Conservation (phyloP, 1,284 basidiomycete species). For the Apiotrichum siamense region DNA sequence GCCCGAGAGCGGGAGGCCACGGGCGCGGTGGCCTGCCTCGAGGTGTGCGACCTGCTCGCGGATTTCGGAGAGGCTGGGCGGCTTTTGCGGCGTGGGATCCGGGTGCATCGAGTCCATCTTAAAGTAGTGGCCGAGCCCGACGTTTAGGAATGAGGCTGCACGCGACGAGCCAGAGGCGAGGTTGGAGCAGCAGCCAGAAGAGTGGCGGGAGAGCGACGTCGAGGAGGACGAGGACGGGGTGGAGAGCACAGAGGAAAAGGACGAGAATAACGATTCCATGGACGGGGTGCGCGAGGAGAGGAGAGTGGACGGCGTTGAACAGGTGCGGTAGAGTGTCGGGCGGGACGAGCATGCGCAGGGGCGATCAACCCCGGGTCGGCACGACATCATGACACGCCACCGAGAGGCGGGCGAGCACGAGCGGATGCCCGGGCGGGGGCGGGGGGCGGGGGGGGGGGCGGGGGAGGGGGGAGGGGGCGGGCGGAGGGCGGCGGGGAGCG, state of each 20-base stretch:
- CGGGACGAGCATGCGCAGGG: not conserved
- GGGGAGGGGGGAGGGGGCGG: too few relatives aligned
- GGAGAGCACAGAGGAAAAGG: too few relatives aligned
- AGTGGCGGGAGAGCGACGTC: not conserved
- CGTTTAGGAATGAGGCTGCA: not conserved
- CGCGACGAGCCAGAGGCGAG: not conserved
- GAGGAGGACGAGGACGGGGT: not conserved
- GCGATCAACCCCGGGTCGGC: too few relatives aligned
- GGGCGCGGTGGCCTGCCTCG: constrained; percentile 62
- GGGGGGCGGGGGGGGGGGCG: too few relatives aligned
- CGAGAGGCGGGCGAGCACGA: too few relatives aligned
- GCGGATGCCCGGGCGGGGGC: too few relatives aligned
- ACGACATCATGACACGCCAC: too few relatives aligned
- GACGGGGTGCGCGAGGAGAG: not conserved
- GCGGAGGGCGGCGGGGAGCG: too few relatives aligned
- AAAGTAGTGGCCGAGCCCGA: not conserved
- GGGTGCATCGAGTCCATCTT: constrained; percentile 28
- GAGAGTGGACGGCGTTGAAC: not conserved
- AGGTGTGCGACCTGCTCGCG: constrained; percentile 52
- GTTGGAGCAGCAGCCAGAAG: not conserved
- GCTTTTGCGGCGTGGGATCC: constrained; percentile 39
- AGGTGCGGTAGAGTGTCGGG: not conserved
- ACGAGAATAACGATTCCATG: not conserved
- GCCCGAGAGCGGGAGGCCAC: constrained; percentile 67
- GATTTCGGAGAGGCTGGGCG: constrained; percentile 43